These are phyloP conservation scores for Mortierella polycephala DNA, from an alignment of 371 early-diverging fungal genomes.

Conservation along the genomic window DNA sequence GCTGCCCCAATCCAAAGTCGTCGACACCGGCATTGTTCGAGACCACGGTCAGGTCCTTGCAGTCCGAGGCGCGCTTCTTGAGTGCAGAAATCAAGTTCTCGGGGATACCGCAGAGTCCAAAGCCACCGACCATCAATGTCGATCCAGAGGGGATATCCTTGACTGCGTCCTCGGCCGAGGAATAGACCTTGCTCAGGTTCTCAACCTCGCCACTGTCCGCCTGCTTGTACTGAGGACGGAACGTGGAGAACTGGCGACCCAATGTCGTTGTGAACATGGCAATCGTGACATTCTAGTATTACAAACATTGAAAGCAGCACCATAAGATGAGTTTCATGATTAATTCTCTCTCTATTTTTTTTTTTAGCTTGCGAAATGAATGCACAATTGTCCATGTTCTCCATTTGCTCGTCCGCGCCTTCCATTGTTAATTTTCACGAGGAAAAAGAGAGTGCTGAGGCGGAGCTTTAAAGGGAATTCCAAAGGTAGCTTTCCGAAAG, in stretches of 20 bases:
- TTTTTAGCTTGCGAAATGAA: too few species aligned
- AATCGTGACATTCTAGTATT: conserved; percentile 33
- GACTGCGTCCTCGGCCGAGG: conserved; percentile 61
- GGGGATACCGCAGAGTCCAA: conserved; percentile 77
- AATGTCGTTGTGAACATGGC: conserved; percentile 31
- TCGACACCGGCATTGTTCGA: conserved; percentile 78
- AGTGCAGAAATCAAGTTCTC: conserved; percentile 75
- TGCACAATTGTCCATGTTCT: too few species aligned
- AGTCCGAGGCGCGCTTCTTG: conserved; percentile 55
- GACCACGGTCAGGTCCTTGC: conserved; percentile 73
- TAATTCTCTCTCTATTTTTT: too few species aligned
- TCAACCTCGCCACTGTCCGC: conserved; percentile 16
- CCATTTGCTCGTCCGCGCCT: too few species aligned
- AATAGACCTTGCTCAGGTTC: conserved; percentile 36
- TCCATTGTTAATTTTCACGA: conserved; percentile 7
- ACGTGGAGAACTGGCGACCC: conserved; percentile 47
- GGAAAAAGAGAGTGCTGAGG: background rate
- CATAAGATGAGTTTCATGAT: too few species aligned
- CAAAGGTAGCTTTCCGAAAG: conserved; percentile 14
- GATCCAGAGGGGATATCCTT: conserved; percentile 62
- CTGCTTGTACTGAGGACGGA: conserved; percentile 28
- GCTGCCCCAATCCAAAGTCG: conserved; percentile 71
- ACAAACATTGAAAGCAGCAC: too few species aligned
- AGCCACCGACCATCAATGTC: conserved; percentile 76
- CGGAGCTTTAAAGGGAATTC: background rate